Evolutionary conservation across 805 yeast species (phyloP).

Genomic region (Hanseniaspora meyeri): DNA sequence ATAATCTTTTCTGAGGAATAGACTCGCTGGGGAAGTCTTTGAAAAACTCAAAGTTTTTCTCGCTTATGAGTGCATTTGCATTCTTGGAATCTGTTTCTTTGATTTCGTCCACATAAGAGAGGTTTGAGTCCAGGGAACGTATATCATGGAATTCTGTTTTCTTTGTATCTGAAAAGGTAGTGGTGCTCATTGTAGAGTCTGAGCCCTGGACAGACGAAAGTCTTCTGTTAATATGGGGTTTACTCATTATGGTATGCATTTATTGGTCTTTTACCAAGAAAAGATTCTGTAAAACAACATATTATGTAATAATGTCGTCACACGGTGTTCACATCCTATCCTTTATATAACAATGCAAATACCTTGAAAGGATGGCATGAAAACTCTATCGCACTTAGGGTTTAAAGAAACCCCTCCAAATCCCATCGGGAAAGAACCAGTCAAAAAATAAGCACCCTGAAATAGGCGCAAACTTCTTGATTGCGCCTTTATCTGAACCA

Average conservation of each 20-base stretch:
- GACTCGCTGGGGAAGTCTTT: conserved; percentile 1
- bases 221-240: not conserved
- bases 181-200: not conserved
- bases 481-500: not conserved
- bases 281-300: not conserved
- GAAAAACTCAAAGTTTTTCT: not conserved
- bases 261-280: too few relatives aligned
- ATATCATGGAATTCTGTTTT: not conserved
- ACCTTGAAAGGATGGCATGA: too few relatives aligned
- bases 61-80: not conserved
- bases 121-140: not conserved
- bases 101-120: not conserved
- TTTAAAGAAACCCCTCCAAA: not conserved
- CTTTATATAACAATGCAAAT: too few relatives aligned
- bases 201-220: not conserved
- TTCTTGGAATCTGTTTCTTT: not conserved
- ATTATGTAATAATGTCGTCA: too few relatives aligned
- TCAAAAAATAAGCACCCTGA: not conserved
- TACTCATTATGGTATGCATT: not conserved
- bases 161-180: not conserved
- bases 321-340: too few relatives aligned
- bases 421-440: not conserved
- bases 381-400: not conserved
- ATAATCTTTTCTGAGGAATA: conserved; percentile 6
- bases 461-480: too few relatives aligned